Conservation (phyloP, 306 rosid genomes). For the Vicia faba region DNA sequence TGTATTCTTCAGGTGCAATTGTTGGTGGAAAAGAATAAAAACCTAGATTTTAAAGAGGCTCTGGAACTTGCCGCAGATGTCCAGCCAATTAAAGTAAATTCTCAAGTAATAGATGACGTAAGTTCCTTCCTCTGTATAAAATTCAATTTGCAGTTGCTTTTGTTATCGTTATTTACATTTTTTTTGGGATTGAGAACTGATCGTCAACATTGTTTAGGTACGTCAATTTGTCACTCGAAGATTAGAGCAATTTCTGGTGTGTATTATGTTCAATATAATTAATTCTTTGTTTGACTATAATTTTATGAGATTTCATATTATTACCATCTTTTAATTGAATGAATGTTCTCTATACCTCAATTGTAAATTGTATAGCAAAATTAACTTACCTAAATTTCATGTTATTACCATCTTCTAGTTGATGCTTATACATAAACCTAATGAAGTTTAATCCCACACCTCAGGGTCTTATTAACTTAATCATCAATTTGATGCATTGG, state of each 20-base stretch:
- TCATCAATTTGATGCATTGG: too few species aligned
- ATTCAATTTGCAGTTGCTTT: constrained; percentile 15
- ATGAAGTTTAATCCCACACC: too few species aligned
- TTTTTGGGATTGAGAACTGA: constrained; percentile 32
- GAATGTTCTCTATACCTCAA: constrained; percentile 11
- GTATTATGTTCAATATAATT: constrained; percentile 32
- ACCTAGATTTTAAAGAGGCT: constrained; percentile 71
- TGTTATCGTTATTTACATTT: constrained; percentile 4
- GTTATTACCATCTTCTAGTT: too few species aligned
- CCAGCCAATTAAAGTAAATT: constrained; percentile 69
- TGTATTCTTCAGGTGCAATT: constrained; percentile 72
- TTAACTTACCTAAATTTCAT: too few species aligned
- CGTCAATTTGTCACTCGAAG: constrained; percentile 81
- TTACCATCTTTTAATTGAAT: background rate
- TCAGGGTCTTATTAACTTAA: too few species aligned
- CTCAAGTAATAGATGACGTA: constrained; percentile 60
- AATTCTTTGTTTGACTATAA: constrained; percentile 6
- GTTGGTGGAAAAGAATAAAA: constrained; percentile 79
- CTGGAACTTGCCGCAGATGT: constrained; percentile 76
- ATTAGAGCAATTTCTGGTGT: constrained; percentile 91
- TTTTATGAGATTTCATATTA: constrained; percentile 10
- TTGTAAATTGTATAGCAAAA: too few species aligned
- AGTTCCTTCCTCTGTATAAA: background rate
- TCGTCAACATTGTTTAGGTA: constrained; percentile 53
- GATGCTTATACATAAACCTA: too few species aligned